Conservation (phyloP, 140 eudicot genomes). For the Bidens hawaiensis region DNA sequence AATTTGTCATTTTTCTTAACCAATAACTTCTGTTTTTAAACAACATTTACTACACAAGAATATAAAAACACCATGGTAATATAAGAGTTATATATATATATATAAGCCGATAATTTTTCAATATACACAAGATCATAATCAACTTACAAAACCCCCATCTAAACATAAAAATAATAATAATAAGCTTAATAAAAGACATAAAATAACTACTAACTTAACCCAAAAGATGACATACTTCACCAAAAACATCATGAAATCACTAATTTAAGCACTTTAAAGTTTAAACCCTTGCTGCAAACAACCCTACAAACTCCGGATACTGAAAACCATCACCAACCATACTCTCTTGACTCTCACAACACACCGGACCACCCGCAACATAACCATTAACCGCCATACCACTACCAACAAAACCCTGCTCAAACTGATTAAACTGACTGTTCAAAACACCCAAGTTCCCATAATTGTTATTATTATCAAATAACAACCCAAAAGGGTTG, state of each 20-base stretch:
- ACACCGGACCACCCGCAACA: neutral
- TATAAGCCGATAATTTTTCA: neutral
- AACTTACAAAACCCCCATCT: neutral
- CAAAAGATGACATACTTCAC: neutral
- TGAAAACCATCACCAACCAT: slow-evolving; percentile 46
- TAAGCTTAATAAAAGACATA: neutral
- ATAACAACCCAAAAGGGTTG: slow-evolving; percentile 24
- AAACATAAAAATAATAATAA: neutral
- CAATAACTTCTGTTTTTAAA: no score
- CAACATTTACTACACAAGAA: neutral
- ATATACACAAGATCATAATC: neutral
- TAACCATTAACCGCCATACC: slow-evolving; percentile 18
- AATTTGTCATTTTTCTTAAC: no score
- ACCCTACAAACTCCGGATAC: slow-evolving; percentile 38
- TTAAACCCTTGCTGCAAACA: slow-evolving; percentile 27
- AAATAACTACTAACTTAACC: neutral
- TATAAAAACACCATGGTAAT: neutral
- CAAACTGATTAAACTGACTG: slow-evolving; percentile 13
- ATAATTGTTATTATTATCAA: slow-evolving; percentile 9
- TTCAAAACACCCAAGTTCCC: no score
- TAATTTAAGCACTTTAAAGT: slow-evolving; percentile 25
- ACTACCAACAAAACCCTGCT: slow-evolving; percentile 4
- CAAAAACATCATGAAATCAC: neutral
- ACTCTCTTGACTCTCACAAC: slow-evolving; percentile 25
- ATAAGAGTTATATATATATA: neutral